Evolutionary conservation across 345 rosid genomes (phyloP).

Genomic region (Murraya paniculata): DNA sequence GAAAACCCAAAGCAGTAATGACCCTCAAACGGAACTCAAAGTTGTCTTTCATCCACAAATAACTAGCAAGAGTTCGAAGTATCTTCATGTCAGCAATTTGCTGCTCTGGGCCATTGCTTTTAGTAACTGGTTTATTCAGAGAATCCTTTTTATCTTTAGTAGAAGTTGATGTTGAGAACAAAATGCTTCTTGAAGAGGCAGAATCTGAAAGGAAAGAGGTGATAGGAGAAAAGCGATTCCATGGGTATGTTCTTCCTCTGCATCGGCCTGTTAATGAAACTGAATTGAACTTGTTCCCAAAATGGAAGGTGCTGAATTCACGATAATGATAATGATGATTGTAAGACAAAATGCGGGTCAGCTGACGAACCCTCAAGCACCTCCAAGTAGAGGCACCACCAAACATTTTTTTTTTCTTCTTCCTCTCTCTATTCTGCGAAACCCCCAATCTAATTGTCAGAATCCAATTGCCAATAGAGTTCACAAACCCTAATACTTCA

Average conservation of each 20-base stretch:
- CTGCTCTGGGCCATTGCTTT: neutral
- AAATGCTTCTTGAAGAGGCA: conserved; percentile 17
- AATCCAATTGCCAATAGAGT: neutral
- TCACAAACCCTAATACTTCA: neutral
- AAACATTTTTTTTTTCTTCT: conserved; percentile 11
- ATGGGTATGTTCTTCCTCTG: neutral
- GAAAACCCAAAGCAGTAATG: conserved; percentile 71
- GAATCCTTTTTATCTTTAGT: conserved; percentile 21
- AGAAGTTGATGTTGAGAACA: conserved; percentile 51
- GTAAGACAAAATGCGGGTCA: neutral
- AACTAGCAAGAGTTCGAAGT: conserved; percentile 69
- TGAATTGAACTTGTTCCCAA: conserved; percentile 15
- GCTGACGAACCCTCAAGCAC: conserved; percentile 15
- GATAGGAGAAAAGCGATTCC: conserved; percentile 15
- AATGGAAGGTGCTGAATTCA: conserved; percentile 5
- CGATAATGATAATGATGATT: neutral
- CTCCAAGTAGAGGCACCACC: conserved; percentile 16
- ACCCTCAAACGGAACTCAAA: conserved; percentile 82
- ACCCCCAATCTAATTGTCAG: neutral
- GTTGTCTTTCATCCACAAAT: conserved; percentile 88
- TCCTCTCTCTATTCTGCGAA: neutral
- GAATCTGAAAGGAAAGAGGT: conserved; percentile 39
- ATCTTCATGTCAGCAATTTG: conserved; percentile 66
- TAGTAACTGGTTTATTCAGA: conserved; percentile 21
- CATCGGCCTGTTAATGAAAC: neutral